phyloP scores from a whole-genome alignment of 108 stramenopile species.

The Bacterosira constricta region DNA sequence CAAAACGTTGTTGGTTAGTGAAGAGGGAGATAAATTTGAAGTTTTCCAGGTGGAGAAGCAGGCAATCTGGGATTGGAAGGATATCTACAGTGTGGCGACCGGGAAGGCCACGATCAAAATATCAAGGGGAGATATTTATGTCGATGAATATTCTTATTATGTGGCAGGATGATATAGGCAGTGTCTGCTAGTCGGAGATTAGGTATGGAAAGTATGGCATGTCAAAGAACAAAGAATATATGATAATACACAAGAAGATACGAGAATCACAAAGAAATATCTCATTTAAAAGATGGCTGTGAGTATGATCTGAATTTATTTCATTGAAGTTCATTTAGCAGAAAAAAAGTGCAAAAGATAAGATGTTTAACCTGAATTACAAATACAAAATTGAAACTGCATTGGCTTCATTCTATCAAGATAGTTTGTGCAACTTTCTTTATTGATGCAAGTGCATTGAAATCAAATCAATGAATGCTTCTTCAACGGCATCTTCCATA shows the following conservation, averaged over 20 bases:
- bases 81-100: slow-evolving; percentile 4
- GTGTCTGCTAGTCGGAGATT: not conserved
- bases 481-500: slow-evolving; percentile 26
- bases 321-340: too few relatives aligned
- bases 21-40: not conserved
- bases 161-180: not conserved
- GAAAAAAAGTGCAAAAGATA: not conserved
- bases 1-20: not conserved
- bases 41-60: slow-evolving; percentile 1
- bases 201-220: too few relatives aligned
- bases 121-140: slow-evolving; percentile 7
- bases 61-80: slow-evolving; percentile 5
- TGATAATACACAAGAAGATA: not conserved
- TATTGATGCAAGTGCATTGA: not conserved
- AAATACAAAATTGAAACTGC: not conserved
- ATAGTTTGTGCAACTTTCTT: not conserved
- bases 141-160: slow-evolving; percentile 14
- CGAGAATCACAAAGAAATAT: not conserved
- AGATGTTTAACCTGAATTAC: not conserved
- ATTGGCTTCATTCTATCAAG: not conserved
- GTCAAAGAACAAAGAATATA: not conserved
- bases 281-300: not conserved
- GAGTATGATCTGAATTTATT: not conserved
- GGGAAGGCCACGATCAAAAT: slow-evolving; percentile 5
- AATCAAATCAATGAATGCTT: slow-evolving; percentile 25